Base-by-base conservation (phyloP, 2,329 filamentous ascomycete species). In the Parastagonospora avenae region DNA sequence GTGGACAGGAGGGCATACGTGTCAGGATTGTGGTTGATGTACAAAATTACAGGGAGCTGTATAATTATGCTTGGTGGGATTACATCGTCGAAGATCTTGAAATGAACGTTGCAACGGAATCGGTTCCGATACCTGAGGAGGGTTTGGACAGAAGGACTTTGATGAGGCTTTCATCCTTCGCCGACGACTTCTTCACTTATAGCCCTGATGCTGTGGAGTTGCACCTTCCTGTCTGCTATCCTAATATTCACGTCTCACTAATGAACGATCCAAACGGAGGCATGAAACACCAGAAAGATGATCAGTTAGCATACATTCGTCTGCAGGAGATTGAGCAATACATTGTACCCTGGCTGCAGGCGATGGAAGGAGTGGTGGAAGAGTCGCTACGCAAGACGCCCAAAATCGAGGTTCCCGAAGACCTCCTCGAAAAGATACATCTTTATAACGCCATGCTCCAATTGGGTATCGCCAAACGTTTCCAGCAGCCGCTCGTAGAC, bases 401-500 rank as follows among this genome's bases (percentile, higher is more conserved):
- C n/a, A 14, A 12, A 19, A n/a, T 57, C 4, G 6, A 8, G 0
- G 47, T 59, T 31, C 62, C 62, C 4, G n/a, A 29, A 1, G 30
- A 9, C 12, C 52, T 63, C 8, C 30, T 50, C 2, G 50, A 52
- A 1, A 64, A 57, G 29, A 64, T 64, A 1, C 55, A 66, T 24
- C 48, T 64, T 1, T 66, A 66, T 45, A 62, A 61, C 37, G 51
- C 50, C 8, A 60, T 57, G 54, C 48, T 63, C 2, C 63, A 66
- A 15, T 46, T 66, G 1, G 59, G 51, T 4, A 38, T 64, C 2
- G 48, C 55, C 0, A 50, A 40, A 5, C 52, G 37, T 9, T 24
- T 60, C 10, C 52, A 60, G 24, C 42, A 40, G 8, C 46, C 49
- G 2, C 49, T 66, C 7, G 54, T 56, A 7, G 49, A 63, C 16